Evolutionary conservation across 192 early-diverging fungal genomes (phyloP).

Genomic region (Umbelopsis sp.): DNA sequence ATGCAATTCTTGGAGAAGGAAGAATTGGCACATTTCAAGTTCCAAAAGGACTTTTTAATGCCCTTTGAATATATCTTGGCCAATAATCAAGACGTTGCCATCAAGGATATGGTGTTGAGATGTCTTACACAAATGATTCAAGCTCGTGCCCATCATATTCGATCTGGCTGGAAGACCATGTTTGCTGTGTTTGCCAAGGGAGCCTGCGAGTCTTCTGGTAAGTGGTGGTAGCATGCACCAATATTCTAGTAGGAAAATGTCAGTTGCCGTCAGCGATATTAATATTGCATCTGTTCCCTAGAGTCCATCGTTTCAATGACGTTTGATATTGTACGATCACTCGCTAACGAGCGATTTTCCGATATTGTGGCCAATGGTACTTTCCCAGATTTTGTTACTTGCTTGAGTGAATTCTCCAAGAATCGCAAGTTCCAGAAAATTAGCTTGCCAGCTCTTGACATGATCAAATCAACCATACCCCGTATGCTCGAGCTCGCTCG

Average conservation of each 20-base stretch:
- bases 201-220: conserved; percentile 58
- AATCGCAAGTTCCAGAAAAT: conserved; percentile 71
- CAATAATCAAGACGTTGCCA: conserved; percentile 72
- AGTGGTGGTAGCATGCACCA: too few species aligned
- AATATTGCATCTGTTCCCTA: conserved; percentile 12
- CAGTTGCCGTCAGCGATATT: too few species aligned
- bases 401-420: conserved; percentile 66
- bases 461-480: conserved; percentile 41
- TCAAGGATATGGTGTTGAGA: conserved; percentile 77
- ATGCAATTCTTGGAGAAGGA: conserved; percentile 96
- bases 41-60: conserved; percentile 92
- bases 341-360: conserved; percentile 64
- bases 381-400: conserved; percentile 57
- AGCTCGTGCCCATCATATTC: conserved; percentile 73
- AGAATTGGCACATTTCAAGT: conserved; percentile 90
- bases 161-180: conserved; percentile 81
- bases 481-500: conserved; percentile 36
- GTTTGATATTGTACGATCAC: conserved; percentile 68
- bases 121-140: conserved; percentile 80
- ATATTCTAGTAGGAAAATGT: too few species aligned
- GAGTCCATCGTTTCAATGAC: conserved; percentile 76
- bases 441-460: conserved; percentile 43
- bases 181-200: conserved; percentile 64
- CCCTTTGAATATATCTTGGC: conserved; percentile 83
- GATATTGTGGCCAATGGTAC: conserved; percentile 65